A percentile compares a stretch with the other conserved stretches of the same genome.
Conservation (phyloP, 2,329 filamentous ascomycete species). For the Penicillium sp. region DNA sequence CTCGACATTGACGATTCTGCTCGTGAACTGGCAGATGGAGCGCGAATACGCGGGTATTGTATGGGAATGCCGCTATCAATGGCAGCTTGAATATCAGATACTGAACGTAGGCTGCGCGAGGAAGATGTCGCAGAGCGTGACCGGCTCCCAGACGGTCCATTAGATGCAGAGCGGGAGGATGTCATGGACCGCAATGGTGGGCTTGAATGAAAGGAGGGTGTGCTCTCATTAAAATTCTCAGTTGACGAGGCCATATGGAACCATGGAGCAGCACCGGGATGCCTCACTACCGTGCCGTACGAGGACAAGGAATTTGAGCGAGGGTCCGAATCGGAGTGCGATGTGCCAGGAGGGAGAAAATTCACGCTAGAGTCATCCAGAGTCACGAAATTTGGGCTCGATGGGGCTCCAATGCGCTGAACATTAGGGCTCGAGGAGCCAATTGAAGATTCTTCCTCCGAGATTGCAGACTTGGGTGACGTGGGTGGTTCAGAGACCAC, state of each 20-base stretch:
- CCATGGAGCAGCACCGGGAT: constrained; percentile 33
- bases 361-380: constrained; percentile 39
- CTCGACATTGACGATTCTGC: constrained; percentile 32
- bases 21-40: constrained; percentile 40
- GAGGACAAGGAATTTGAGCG: constrained; percentile 41
- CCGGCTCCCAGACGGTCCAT: constrained; percentile 26
- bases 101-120: constrained; percentile 30
- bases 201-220: constrained; percentile 39
- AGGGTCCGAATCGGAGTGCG: constrained; percentile 30
- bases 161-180: constrained; percentile 35
- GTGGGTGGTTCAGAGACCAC: constrained; percentile 32
- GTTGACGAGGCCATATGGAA: constrained; percentile 31
- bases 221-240: constrained; percentile 32
- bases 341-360: constrained; percentile 31
- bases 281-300: constrained; percentile 40
- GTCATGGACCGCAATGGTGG: constrained; percentile 34
- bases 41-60: constrained; percentile 38
- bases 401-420: constrained; percentile 26
- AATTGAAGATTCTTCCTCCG: constrained; percentile 22
- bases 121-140: constrained; percentile 35
- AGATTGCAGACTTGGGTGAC: constrained; percentile 20
- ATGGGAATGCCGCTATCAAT: constrained; percentile 36
- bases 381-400: constrained; percentile 38
- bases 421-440: constrained; percentile 38
- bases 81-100: constrained; percentile 36